phyloP scores from a whole-genome alignment of 441 rosid genomes.

The Pelargonium myrrhifolium region DNA sequence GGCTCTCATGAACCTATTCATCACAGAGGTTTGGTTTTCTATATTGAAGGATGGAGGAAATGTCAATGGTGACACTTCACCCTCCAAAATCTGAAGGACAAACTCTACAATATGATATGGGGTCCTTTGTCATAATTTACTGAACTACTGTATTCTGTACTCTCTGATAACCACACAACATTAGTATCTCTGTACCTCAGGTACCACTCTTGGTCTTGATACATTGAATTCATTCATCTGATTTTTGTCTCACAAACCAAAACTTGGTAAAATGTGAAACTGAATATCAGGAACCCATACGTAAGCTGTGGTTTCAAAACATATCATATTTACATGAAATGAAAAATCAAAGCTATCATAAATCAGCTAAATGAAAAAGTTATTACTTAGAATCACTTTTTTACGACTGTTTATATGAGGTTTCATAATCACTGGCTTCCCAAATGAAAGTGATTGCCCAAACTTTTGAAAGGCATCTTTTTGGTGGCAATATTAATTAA shows the following conservation, averaged over 20 bases:
- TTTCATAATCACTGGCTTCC: too few relatives aligned
- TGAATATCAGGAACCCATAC: too few relatives aligned
- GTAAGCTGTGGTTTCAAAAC: not conserved
- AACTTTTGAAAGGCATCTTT: too few relatives aligned
- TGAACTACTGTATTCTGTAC: not conserved
- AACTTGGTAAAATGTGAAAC: not conserved
- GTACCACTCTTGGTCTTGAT: conserved; percentile 9
- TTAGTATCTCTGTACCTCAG: conserved; percentile 18
- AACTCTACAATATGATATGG: not conserved
- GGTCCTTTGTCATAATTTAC: conserved; percentile 1
- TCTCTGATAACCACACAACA: conserved; percentile 11
- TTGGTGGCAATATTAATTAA: too few relatives aligned
- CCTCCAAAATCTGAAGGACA: not conserved
- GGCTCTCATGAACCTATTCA: not conserved
- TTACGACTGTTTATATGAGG: too few relatives aligned
- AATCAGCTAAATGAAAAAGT: too few relatives aligned
- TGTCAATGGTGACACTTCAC: not conserved
- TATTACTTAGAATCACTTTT: too few relatives aligned
- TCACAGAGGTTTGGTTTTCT: not conserved
- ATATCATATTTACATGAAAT: not conserved
- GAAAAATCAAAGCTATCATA: not conserved
- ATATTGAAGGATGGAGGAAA: not conserved
- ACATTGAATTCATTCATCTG: conserved; percentile 22
- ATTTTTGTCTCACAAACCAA: not conserved
- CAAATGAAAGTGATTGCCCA: too few relatives aligned